phyloP scores from a whole-genome alignment of 306 rosid species.

The Acacia acuminata region DNA sequence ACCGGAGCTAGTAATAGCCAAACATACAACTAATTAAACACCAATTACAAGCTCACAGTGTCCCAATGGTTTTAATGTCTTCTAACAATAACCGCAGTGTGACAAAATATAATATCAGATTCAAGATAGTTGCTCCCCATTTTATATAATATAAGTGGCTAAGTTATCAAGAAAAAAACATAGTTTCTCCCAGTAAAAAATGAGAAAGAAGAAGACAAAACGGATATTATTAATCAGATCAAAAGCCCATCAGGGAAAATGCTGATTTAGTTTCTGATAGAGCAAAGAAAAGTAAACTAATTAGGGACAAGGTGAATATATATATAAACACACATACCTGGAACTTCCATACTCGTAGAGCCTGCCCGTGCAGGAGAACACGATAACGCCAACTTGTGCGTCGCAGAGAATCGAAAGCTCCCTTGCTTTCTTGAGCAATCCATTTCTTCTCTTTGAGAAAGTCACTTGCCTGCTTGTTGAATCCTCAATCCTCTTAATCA shows the following conservation, averaged over 20 bases:
- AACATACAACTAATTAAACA: neutral
- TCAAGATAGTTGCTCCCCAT: neutral
- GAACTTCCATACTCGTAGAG: conserved; percentile 45
- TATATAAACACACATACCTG: conserved; percentile 5
- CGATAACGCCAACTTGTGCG: conserved; percentile 45
- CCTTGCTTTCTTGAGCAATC: conserved; percentile 47
- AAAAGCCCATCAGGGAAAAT: neutral
- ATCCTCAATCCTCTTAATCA: conserved; percentile 37
- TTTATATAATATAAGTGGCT: too few relatives aligned
- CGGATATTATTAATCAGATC: neutral
- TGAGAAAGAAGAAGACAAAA: neutral
- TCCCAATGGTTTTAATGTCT: neutral
- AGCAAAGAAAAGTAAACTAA: neutral
- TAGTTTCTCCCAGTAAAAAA: neutral
- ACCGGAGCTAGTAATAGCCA: neutral
- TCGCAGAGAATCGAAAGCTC: conserved; percentile 47
- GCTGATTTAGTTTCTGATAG: too few relatives aligned
- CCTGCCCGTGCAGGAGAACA: conserved; percentile 42
- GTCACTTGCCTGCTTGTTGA: conserved; percentile 45
- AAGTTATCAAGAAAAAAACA: too few relatives aligned
- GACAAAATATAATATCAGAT: neutral
- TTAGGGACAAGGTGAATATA: neutral
- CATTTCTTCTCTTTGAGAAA: conserved; percentile 47
- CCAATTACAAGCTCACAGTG: neutral
- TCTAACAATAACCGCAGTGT: neutral